Percentiles rank a stretch among this genome's conserved stretches.
phyloP scores from a whole-genome alignment of 495 filamentous ascomycete species.

The Penicillium crystallinum region DNA sequence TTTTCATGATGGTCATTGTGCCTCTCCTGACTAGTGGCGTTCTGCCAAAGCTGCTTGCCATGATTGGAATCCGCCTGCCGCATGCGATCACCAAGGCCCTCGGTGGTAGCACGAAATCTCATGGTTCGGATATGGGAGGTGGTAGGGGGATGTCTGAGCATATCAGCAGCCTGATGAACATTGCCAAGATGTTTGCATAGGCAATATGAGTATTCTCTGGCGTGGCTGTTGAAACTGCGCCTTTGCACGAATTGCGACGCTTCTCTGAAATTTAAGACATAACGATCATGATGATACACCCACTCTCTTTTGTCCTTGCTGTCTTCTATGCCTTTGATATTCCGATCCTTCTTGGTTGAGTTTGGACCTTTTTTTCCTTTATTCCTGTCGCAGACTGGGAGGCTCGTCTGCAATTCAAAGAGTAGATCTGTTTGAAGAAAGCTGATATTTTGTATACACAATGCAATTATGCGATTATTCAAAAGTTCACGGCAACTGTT shows the following conservation, averaged over 20 bases:
- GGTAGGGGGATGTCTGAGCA: slow-evolving; percentile 37
- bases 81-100: slow-evolving; percentile 52
- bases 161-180: slow-evolving; percentile 47
- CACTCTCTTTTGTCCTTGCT: background rate
- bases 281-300: slow-evolving; percentile 20
- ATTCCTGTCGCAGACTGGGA: slow-evolving; percentile 11
- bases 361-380: background rate
- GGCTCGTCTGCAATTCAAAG: slow-evolving; percentile 12
- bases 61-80: slow-evolving; percentile 73
- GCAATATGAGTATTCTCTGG: background rate
- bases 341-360: background rate
- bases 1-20: slow-evolving; percentile 78
- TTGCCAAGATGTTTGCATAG: slow-evolving; percentile 63
- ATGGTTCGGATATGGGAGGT: slow-evolving; percentile 21
- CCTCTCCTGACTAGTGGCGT: slow-evolving; percentile 79
- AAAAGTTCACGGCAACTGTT: background rate
- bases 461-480: background rate
- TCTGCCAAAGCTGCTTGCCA: slow-evolving; percentile 61
- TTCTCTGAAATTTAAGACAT: background rate
- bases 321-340: background rate
- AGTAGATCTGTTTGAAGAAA: background rate
- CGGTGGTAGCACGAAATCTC: slow-evolving; percentile 36
- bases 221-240: background rate
- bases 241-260: background rate
- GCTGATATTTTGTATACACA: slow-evolving; percentile 1